Base-by-base conservation (phyloP, 2,329 filamentous ascomycete genomes). In the Alternaria sp. region DNA sequence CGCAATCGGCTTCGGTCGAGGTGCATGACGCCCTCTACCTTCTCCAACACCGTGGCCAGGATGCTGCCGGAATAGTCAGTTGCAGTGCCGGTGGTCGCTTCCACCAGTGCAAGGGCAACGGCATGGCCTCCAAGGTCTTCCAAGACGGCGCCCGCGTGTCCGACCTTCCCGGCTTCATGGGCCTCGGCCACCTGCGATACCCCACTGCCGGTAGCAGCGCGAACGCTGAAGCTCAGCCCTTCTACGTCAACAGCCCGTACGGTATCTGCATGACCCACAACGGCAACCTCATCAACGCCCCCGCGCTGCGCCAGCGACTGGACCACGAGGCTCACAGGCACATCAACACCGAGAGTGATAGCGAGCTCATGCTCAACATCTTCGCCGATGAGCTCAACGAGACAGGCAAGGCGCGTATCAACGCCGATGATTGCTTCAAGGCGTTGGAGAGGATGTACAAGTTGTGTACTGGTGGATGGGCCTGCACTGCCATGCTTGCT, bases 261-360 rank as follows among this genome's bases (percentile, higher is more conserved):
- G 93, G 93, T 49, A 90, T 96, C 70, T 91, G 86, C 73, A 86
- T 95, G 76, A 87, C 90, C 22, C 90, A 95, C 81, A 97, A 97
- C 74, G 93, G 94, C 62, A 97, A 97, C 80, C 84, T 97, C 48
- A 92, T 96, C 82, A 93, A 96, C 74, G 87, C 90, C 5, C 84
- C 85, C 2, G 88, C 91, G 54, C 83, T 96, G 49, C 88, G 87
- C 76, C 80, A 84, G 62, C 92, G 89, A 74, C 84, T 97, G 50
- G 92, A 96, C 72, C 83, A 89, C 66, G 90, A 92, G 67, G 92
- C 91, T 8, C 92, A 92, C 75, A 87, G 92, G 68, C 93, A 96
- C 78, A 91, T 95, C 83, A 97, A 97, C 80, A 94, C 93, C 28
- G 92, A 96, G 73, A 93, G 90, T 59, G 93, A 97, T 81, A 93